A percentile compares a stretch with the other conserved stretches of the same genome.
Conservation (phyloP, 164 flowering plant genomes). For the Buxus sempervirens region DNA sequence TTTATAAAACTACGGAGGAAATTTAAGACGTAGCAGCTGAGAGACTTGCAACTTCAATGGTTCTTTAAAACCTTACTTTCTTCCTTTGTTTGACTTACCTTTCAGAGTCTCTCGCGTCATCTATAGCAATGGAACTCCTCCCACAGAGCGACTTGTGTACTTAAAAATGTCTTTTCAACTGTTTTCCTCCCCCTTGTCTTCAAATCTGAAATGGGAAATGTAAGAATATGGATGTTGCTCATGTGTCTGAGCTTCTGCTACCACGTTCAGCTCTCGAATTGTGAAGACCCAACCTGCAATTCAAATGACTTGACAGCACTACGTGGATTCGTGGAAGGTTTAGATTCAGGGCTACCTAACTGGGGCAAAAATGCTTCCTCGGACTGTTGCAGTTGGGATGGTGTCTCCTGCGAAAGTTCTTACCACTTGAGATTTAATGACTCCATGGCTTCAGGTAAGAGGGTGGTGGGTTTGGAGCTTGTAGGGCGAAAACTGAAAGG, state of each 20-base stretch:
- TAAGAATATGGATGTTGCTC: not conserved
- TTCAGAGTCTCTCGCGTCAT: no score
- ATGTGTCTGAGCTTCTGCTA: constrained; percentile 2
- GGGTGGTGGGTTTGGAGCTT: constrained; percentile 11
- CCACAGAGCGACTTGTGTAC: no score
- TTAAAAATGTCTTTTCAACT: no score
- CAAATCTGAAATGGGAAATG: no score
- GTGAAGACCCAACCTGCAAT: constrained; percentile 13
- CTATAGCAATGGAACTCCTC: no score
- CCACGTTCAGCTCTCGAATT: constrained; percentile 8
- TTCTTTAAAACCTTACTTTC: no score
- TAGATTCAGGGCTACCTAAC: constrained; percentile 6
- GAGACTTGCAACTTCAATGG: no score
- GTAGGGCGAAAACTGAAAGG: not conserved
- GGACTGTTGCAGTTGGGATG: constrained; percentile 14
- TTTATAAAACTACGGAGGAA: no score
- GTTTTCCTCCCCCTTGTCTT: no score
- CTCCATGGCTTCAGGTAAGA: not conserved
- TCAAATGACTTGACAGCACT: constrained; percentile 20
- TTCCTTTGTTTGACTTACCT: no score
- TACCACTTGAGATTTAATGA: not conserved
- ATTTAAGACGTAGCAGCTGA: no score
- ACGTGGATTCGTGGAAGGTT: constrained; percentile 3
- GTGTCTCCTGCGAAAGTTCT: constrained; percentile 4
- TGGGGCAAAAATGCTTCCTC: constrained; percentile 7